A percentile compares a stretch with the other conserved stretches of the same genome.
These are phyloP conservation scores for Tuber melanosporum DNA, from an alignment of 495 filamentous ascomycete genomes.

Conservation along the genomic window DNA sequence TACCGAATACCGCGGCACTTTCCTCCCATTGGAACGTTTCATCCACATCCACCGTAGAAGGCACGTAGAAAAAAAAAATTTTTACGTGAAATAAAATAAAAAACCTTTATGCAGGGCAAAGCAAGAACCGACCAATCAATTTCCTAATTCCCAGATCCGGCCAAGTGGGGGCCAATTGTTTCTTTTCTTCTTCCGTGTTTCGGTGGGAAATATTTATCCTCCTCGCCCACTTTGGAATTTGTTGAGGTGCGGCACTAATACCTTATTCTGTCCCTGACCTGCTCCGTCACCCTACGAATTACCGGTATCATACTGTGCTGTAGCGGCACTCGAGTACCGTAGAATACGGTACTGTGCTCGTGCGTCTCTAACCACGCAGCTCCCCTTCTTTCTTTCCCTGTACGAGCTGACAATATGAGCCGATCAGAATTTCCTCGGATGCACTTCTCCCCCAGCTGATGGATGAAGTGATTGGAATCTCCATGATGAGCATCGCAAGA, in stretches of 20 bases:
- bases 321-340: too few species aligned
- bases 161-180: conserved; percentile 13
- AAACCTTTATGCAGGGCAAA: conserved; percentile 17
- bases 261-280: not conserved
- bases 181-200: conserved; percentile 17
- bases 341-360: too few species aligned
- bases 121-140: conserved; percentile 7
- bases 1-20: conserved; percentile 1
- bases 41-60: conserved; percentile 4
- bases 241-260: conserved; percentile 27
- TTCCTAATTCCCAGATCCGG: not conserved
- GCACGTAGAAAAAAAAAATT: not conserved
- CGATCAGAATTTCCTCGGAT: conserved; percentile 1
- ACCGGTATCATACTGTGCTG: too few species aligned
- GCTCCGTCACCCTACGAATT: not conserved
- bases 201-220: conserved; percentile 27
- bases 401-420: not conserved
- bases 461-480: not conserved
- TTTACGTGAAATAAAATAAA: conserved; percentile 16
- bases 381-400: not conserved
- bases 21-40: conserved; percentile 3
- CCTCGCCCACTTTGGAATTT: conserved; percentile 27
- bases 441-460: not conserved
- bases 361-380: not conserved
- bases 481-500: not conserved